phyloP scores from a whole-genome alignment of 352 stramenopile genomes.

The Globisporangium canariense region DNA sequence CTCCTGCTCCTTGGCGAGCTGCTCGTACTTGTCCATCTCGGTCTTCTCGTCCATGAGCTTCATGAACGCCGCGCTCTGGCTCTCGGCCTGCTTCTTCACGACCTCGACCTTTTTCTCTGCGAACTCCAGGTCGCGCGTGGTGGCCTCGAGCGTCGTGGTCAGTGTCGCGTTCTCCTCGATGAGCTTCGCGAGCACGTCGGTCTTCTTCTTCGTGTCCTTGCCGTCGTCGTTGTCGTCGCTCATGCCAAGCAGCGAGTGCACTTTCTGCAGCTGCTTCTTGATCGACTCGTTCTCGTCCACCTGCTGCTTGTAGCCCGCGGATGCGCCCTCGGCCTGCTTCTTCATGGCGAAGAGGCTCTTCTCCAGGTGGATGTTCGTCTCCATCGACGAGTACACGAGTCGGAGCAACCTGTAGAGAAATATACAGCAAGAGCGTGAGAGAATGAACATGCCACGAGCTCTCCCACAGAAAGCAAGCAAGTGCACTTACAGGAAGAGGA shows the following conservation, averaged over 20 bases:
- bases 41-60: slow-evolving; percentile 82
- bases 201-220: slow-evolving; percentile 28
- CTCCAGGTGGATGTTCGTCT: slow-evolving; percentile 63
- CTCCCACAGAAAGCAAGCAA: not conserved
- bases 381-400: slow-evolving; percentile 71
- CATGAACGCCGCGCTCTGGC: slow-evolving; percentile 75
- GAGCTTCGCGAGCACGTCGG: slow-evolving; percentile 46
- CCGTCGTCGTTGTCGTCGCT: slow-evolving; percentile 22
- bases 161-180: slow-evolving; percentile 63
- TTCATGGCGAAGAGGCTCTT: slow-evolving; percentile 72
- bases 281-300: slow-evolving; percentile 67
- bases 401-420: slow-evolving; percentile 38
- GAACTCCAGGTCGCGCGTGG: slow-evolving; percentile 37
- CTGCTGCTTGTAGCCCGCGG: slow-evolving; percentile 59
- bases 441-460: not conserved
- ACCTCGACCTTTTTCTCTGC: slow-evolving; percentile 43
- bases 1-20: slow-evolving; percentile 38
- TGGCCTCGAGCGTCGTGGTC: slow-evolving; percentile 33
- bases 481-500: slow-evolving; percentile 59
- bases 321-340: slow-evolving; percentile 72
- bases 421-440: not conserved
- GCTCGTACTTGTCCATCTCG: slow-evolving; percentile 46
- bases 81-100: slow-evolving; percentile 78
- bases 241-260: slow-evolving; percentile 43
- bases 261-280: slow-evolving; percentile 64